Base-by-base conservation (phyloP, 768 basidiomycete genomes). In the Steccherinum ochraceum region DNA sequence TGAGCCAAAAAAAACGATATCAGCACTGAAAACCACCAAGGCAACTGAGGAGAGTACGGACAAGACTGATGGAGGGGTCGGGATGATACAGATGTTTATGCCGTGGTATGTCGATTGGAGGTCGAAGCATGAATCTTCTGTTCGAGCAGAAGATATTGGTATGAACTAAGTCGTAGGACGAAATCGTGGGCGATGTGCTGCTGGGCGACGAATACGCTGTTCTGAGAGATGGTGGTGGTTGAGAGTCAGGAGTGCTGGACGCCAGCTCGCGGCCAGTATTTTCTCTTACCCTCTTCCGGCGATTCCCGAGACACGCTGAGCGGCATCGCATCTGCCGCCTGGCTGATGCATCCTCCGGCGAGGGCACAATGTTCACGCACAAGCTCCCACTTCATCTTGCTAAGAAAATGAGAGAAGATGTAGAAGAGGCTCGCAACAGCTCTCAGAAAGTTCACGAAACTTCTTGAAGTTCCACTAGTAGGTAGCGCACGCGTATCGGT, bases 91-190 rank as follows among this genome's bases (percentile, higher is more conserved):
- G 68, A 72, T 71, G 78, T 72, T 79, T 82, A 72, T 80, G 75
- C 75, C 78, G 78, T 69, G 76, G 71, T 72, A 78, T 81, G 80
- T 71, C 75, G 74, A 82, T 80, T 77, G 81, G 83, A 81, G 85
- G 85, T 79, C 85, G 86, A 89, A 88, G 87, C 88, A 91, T 91
- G 88, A 89, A 91, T 84, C 81, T 76, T 81, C 84, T 84, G 81
- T 73, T 75, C 67, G 65, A 74, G 79, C 81, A 83, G 81, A 81
- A 82, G 78, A 80, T 71, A 61, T 49, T 60, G 58, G 62, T 55
- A 52, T 51, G 64, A 63, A 61, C 62, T 67, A 68, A 64, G 63
- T 69, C 67, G 72, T 75, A 68, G 68, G 81, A 73, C 72, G 79
- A 73, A 82, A 84, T 84, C 59, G 80, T 84, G 81, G 41, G 41